Base-by-base conservation (phyloP, 192 early-diverging fungal genomes). In the Thamnidium elegans region DNA sequence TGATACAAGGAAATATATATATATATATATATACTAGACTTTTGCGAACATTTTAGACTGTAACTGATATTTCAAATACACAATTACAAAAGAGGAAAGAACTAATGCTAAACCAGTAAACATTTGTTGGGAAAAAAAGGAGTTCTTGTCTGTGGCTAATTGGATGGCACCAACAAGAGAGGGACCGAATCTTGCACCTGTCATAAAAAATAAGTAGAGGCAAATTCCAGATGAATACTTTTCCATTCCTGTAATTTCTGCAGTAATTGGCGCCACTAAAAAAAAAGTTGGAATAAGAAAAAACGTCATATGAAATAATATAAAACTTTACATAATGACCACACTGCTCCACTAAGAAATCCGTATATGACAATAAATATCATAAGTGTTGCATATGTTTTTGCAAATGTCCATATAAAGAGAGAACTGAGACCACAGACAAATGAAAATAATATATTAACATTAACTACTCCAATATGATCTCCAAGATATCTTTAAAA, bases 61-160 rank as follows among this genome's bases (percentile, higher is more conserved):
- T 4, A 55, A 30, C 34, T 34, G 17, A 10, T 56, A 56, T 34
- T 56, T 56, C 31, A 56, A 56, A 56, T 56, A 56, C 7, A 56
- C n/a, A 17, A 30, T 56, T 36, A 56, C 55, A 56, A 56, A 19
- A 10, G 55, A 26, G 3, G 55, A 36, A 14, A 56, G 11, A 5
- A 69, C 23, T 36, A 62, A 69, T 19, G 39, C 19, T 1, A 21
- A 43, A 13, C 72, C 67, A 21, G 70, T 58, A 70, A 74, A 82
- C 71, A 82, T 72, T 65, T 76, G 71, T 7, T 79, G 55, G 45
- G 71, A 60, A 46, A 78, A 73, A 9, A 54, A 70, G 0, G 68
- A 46, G 6, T 71, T 47, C 1, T 75, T 67, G 7, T 53, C 43
- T 14, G 71, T 62, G 23, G 65, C 73, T 9, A 51, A 26, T 53